Base-by-base conservation (phyloP, 768 basidiomycete species). In the Rhizopogon rudus region DNA sequence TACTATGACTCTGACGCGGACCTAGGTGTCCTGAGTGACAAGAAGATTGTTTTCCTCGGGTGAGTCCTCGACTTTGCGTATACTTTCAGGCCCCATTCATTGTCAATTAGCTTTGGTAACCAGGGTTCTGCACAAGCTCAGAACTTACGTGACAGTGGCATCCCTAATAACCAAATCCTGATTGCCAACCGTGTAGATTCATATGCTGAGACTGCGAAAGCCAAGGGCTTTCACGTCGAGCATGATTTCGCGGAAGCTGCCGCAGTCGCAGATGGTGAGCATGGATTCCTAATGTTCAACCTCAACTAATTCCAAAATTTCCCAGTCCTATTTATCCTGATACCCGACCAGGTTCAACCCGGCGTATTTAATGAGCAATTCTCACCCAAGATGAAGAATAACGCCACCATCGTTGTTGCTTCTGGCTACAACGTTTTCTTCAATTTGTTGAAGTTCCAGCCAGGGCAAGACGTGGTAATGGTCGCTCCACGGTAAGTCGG, bases 51-150 rank as follows among this genome's bases (percentile, higher is more conserved):
- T 10, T 84, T 84, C 70, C 66, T 86, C 17, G 83, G 83, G 82
- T 81, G 63, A 33, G 73, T 56, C 9, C 12, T 40, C 25, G 16
- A 14, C 35, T 5, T 22, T 40, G 43, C 31, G 22, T 39, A 28
- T 28, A 29, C 14, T n/a, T 45, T 53, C n/a, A 44, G 39, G 56
- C 40, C 49, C 29, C 33, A 20, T 40, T 41, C 28, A 41, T 53
- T 33, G 17, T 14, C 2, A 2, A 9, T 20, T 56, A 84, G 82
- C 4, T 85, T 83, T 65, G 83, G 83, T 43, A 84, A 83, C 65
- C 83, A 85, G 64, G 83, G 83, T 12, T 80, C 83, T 33, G 83
- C 83, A 46, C 83, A 84, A 63, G 83, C 83, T 4, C 82, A 84
- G 67, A 85, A 85, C 57, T 61, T 85, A 56, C 76, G 83, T n/a